Percentiles rank a stretch among this genome's conserved stretches.
Conservation (phyloP, 2,329 filamentous ascomycete genomes). For the Colletotrichum sp. region DNA sequence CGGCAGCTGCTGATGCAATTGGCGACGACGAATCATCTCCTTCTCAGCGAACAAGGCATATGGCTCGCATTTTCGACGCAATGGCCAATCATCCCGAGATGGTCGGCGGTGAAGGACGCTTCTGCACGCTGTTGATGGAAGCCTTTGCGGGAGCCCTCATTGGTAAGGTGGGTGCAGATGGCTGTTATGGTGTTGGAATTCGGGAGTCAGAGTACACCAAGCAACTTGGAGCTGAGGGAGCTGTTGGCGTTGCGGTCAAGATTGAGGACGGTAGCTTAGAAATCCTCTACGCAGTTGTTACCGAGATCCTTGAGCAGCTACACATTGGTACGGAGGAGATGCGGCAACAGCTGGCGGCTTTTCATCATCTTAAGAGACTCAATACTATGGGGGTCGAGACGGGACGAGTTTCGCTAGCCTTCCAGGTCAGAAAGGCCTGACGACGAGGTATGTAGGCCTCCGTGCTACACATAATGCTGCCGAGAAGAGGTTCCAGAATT, state of each 20-base stretch:
- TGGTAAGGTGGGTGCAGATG: constrained; percentile 55
- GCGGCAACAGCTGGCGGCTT: constrained; percentile 32
- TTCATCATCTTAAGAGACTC: constrained; percentile 35
- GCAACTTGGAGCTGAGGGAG: constrained; percentile 38
- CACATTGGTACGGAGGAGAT: constrained; percentile 37
- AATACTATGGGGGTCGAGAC: constrained; percentile 45
- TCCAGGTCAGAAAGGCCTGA: neutral
- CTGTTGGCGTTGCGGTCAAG: constrained; percentile 50
- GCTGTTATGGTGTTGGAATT: constrained; percentile 50
- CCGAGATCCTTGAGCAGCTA: constrained; percentile 49
- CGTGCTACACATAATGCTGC: neutral
- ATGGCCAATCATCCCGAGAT: constrained; percentile 48
- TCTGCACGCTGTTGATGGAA: constrained; percentile 51
- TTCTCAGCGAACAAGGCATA: constrained; percentile 21
- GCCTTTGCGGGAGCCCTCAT: constrained; percentile 40
- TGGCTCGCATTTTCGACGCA: constrained; percentile 43
- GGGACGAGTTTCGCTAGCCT: constrained; percentile 27
- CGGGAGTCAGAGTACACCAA: constrained; percentile 39
- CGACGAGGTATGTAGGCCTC: neutral
- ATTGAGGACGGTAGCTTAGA: constrained; percentile 52
- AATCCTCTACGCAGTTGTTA: constrained; percentile 47
- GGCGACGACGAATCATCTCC: neutral
- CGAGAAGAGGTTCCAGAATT: neutral
- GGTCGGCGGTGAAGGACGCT: constrained; percentile 49
- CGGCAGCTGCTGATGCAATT: constrained; percentile 31